A percentile compares a stretch with the other conserved stretches of the same genome.
Evolutionary conservation across 768 basidiomycete species (phyloP).

Genomic region (Serendipita indica): DNA sequence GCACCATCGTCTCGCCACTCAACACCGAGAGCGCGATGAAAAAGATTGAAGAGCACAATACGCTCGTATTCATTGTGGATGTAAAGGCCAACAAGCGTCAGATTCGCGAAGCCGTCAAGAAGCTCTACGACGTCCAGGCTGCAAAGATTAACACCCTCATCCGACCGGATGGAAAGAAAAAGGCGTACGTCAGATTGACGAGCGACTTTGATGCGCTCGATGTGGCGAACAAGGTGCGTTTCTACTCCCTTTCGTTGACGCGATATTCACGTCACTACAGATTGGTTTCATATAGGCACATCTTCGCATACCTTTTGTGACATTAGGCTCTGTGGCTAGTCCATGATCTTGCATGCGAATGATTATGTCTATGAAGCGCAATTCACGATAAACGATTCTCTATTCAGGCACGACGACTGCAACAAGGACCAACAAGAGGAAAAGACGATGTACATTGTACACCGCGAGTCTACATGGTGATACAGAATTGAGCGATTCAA

Average conservation of each 20-base stretch:
- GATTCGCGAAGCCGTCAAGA: constrained; percentile 99
- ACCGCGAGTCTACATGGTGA: no score
- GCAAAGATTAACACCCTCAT: constrained; percentile 97
- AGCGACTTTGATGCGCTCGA: constrained; percentile 94
- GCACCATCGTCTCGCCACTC: constrained; percentile 79
- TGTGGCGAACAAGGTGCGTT: constrained; percentile 84
- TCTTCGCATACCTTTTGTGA: neutral
- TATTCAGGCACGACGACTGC: neutral
- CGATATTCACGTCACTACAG: constrained; percentile 25
- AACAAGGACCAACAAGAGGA: neutral
- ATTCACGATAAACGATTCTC: neutral
- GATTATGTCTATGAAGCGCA: constrained; percentile 8
- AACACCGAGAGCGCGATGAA: constrained; percentile 99
- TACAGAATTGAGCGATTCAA: no score
- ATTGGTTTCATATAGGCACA: constrained; percentile 78
- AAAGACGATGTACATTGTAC: no score
- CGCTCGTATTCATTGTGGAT: constrained; percentile 95
- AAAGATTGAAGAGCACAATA: constrained; percentile 99
- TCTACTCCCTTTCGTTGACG: neutral
- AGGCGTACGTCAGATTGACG: constrained; percentile 93
- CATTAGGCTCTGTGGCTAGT: neutral
- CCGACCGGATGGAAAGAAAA: constrained; percentile 97
- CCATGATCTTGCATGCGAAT: constrained; percentile 6
- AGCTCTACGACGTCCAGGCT: constrained; percentile 93
- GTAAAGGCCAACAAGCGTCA: constrained; percentile 93